Base-by-base conservation (phyloP, 2,329 filamentous ascomycete species). In the Ascochyta fabae region DNA sequence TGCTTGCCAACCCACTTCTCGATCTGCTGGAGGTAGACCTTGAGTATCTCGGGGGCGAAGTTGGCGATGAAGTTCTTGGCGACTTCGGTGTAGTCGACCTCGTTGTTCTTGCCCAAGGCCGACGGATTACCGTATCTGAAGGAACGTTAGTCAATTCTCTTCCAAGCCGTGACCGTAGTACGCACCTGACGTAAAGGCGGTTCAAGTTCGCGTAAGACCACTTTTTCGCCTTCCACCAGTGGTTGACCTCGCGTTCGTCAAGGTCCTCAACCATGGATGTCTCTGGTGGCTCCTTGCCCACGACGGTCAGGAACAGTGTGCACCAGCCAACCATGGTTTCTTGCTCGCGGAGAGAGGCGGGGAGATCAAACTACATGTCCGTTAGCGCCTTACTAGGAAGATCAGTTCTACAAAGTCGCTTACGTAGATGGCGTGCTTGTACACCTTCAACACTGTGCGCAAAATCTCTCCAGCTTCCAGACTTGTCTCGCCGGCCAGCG, bases 161-260 rank as follows among this genome's bases (percentile, higher is more conserved):
- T 2, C 24, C 15, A 23, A 12, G 29, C 12, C 35, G 13, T 13
- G 10, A 12, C 15, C 1, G 34, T 8, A 33, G 36, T 40, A 75
- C 83, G 59, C 79, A 94, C 90, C 92, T 86, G 66, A 98, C 93
- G 72, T 95, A 99, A 16, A 99, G 85, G 60, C 95, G 86, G 80
- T 99, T 99, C 67, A 99, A 79, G 77, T 98, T 98, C 71, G 95
- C 96, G 77, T 97, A 99, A 13, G 94, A 90, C 95, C 95, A 98
- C 79, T 99, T 99, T 87, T 98, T 98, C 61, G 93, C 91, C 82
- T 98, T 99, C 94, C 94, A 99, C 94, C 95, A 99, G 76, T 97
- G 92, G 74, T 96, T 93, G 69, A 89, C 86, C 77, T 98, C 95
- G 54, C 95, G 87, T 72, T 98, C 94, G 55, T 91, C 87, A 48